These are phyloP conservation scores for Medicago ruthenica DNA, from an alignment of 306 rosid genomes.

Conservation along the genomic window DNA sequence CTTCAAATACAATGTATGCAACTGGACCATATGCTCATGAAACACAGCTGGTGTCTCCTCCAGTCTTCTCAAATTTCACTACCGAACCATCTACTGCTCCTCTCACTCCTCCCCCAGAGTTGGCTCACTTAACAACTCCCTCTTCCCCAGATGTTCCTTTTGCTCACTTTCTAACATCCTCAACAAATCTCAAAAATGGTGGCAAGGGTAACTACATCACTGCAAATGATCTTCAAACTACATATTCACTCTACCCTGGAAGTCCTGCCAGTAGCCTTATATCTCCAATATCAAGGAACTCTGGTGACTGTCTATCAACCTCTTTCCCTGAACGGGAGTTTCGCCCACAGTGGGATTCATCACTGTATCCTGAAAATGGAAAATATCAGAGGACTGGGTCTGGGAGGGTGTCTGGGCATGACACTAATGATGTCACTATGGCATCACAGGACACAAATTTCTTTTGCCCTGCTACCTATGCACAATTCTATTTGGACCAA, in stretches of 20 bases:
- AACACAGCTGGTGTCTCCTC: conserved; percentile 94
- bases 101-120: conserved; percentile 96
- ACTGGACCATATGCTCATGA: conserved; percentile 99
- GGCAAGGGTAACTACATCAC: conserved; percentile 68
- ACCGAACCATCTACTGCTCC: conserved; percentile 99
- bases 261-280: conserved; percentile 85
- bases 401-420: conserved; percentile 75
- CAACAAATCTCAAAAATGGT: conserved; percentile 66
- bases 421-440: conserved; percentile 60
- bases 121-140: conserved; percentile 98
- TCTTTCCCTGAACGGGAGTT: conserved; percentile 83
- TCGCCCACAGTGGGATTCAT: conserved; percentile 77
- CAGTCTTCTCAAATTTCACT: conserved; percentile 94
- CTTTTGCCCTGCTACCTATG: conserved; percentile 98
- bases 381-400: conserved; percentile 71
- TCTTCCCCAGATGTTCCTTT: conserved; percentile 98
- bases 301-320: conserved; percentile 78
- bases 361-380: conserved; percentile 76
- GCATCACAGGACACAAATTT: conserved; percentile 90
- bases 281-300: conserved; percentile 83
- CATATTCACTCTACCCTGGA: conserved; percentile 92
- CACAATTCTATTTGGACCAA: conserved; percentile 91
- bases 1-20: conserved; percentile 86
- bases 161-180: conserved; percentile 91
- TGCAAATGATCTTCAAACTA: conserved; percentile 86